A percentile compares a stretch with the other conserved stretches of the same genome.
Conservation (phyloP, 768 basidiomycete genomes). For the Paxillus involutus region DNA sequence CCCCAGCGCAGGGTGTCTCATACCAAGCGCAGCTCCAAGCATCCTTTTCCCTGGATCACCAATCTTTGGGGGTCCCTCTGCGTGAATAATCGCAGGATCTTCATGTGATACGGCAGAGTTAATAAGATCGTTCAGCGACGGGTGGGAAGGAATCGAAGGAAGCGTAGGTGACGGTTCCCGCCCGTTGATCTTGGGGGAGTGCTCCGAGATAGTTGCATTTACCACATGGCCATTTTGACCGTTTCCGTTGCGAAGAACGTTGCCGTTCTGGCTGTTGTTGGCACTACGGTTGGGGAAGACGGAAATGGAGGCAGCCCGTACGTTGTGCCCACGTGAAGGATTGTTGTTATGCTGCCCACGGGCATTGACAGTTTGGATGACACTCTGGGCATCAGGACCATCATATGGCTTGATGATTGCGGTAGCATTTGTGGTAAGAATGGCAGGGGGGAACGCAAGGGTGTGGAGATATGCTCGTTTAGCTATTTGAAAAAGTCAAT, state of each 20-base stretch:
- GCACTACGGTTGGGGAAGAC: slow-evolving; percentile 55
- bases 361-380: slow-evolving; percentile 82
- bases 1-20: slow-evolving; percentile 74
- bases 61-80: slow-evolving; percentile 67
- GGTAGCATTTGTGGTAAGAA: slow-evolving; percentile 52
- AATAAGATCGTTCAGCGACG: slow-evolving; percentile 83
- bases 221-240: slow-evolving; percentile 38
- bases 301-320: slow-evolving; percentile 66
- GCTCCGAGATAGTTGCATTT: slow-evolving; percentile 50
- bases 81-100: slow-evolving; percentile 67
- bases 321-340: slow-evolving; percentile 69
- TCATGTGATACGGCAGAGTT: slow-evolving; percentile 59
- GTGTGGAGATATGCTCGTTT: slow-evolving; percentile 72
- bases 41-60: slow-evolving; percentile 89
- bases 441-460: slow-evolving; percentile 77
- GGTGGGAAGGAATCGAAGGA: slow-evolving; percentile 77
- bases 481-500: slow-evolving; percentile 13
- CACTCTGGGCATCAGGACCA: slow-evolving; percentile 84
- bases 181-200: slow-evolving; percentile 39
- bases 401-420: slow-evolving; percentile 89
- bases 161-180: slow-evolving; percentile 83
- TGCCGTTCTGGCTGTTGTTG: slow-evolving; percentile 37
- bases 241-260: slow-evolving; percentile 27
- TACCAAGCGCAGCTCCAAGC: slow-evolving; percentile 82
- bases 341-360: slow-evolving; percentile 61